Base-by-base conservation (phyloP, 129 eudicot genomes). In the Flaveria linearis region DNA sequence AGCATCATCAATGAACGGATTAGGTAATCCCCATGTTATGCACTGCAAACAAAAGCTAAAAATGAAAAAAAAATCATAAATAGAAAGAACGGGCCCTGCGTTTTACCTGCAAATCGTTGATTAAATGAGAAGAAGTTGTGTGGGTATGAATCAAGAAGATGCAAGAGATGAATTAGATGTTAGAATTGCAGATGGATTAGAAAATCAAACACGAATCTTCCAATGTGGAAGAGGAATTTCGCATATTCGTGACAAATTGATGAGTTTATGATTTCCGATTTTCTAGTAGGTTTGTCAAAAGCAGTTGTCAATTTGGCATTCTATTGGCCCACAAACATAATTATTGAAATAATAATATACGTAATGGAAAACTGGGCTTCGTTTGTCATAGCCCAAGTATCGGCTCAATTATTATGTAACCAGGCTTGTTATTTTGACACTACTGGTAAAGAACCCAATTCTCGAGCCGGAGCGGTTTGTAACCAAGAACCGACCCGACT, bases 131-230 rank as follows among this genome's bases (percentile, higher is more conserved):
- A 71, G 73, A 49, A 14, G 9, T 72, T 23, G 67, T 56, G 80
- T 45, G 76, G 71, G 71, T 53, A 68, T 55, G 77, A 55, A 80
- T 68, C 60, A 78, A 49, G 72, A 72, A 72, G 67, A 53, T 23
- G 52, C 11, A 20, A 67, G 63, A 42, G 69, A 10, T 63, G 47
- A 42, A 47, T 16, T 12, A 80, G 80, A 74, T 43, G 56, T n/a
- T 36, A 45, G 46, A 39, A 49, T 16, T 26, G 60, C 7, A 64
- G 14, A 64, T 23, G 63, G 70, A 69, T 84, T 81, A 79, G 82
- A 36, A 75, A 71, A 74, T 80, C 73, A 30, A 83, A 22, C 63
- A 74, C 78, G 87, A 83, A 83, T 83, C 81, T 83, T 83, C 83
- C 80, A 81, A 23, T 58, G 33, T 12, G 67, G 43, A 73, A 33